Base-by-base conservation (phyloP, 768 basidiomycete genomes). In the Pulveroboletus sp. region DNA sequence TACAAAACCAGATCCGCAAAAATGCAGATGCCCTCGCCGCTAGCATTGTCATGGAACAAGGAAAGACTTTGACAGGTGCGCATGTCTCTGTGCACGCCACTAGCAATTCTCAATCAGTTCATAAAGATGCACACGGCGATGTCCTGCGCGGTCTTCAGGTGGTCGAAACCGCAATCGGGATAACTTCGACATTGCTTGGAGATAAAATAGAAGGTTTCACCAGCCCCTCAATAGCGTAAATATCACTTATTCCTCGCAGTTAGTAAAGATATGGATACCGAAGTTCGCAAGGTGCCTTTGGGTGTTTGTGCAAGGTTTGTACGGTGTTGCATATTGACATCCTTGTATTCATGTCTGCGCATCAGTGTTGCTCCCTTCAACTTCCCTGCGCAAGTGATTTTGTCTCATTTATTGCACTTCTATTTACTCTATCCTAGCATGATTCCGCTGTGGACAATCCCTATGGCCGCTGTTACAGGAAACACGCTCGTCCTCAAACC, bases 371-470 rank as follows among this genome's bases (percentile, higher is more conserved):
- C 87, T 17, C 95, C 95, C 8, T 94, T 93, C 73, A 91, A 92
- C 64, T 92, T 91, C 65, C 90, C 89, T 44, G 90, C 90, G 85
- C 89, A 66, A 61, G 84, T 69, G 21, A 31, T 23, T 2, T 32
- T 16, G 14, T 25, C 33, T 33, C 16, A 23, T 25, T 16, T 29
- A 11, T 31, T 40, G 21, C 21, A 21, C 43, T 9, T 23, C 11
- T 31, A 10, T 40, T 58, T 27, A 58, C 40, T 1, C 34, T 10
- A 24, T 29, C 37, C 19, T 53, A 90, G 87, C 5, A 95, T 95
- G 93, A 97, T 97, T 60, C 95, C 94, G 0, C 75, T 98, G 7
- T 98, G 95, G 95, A 86, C 92, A 0, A 94, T 97, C 56, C 87
- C 87, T 37, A 84, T 93, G 80, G 89, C 93, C 16, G 74, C 82